Percentiles rank a stretch among this genome's conserved stretches.
Conservation (phyloP, 2,329 filamentous ascomycete genomes). For the Fusarium pseudonygamai region DNA sequence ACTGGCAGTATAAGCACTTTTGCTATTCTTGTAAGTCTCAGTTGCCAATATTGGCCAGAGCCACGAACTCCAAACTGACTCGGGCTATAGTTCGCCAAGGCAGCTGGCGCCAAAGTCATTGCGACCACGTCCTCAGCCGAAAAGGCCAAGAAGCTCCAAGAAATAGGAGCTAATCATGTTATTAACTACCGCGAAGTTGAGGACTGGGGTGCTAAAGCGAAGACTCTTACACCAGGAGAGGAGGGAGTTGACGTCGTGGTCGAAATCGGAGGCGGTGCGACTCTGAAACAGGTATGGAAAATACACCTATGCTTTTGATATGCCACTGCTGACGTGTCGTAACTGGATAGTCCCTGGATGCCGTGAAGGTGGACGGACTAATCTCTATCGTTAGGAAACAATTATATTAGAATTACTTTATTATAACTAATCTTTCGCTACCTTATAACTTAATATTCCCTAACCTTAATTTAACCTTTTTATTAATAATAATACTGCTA, state of each 20-base stretch:
- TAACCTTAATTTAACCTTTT: no score
- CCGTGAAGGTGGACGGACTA: not conserved
- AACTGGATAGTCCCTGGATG: not conserved
- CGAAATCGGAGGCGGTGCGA: not conserved
- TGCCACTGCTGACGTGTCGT: not conserved
- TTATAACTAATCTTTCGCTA: no score
- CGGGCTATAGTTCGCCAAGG: not conserved
- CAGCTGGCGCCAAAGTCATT: not conserved
- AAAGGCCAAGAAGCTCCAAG: not conserved
- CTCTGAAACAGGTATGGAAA: not conserved
- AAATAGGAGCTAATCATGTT: not conserved
- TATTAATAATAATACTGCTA: no score
- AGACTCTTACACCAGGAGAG: not conserved
- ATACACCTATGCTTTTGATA: not conserved
- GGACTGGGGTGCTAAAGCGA: not conserved
- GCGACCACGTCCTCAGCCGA: not conserved
- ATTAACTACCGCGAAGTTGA: not conserved
- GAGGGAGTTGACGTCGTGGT: not conserved
- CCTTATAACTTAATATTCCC: no score
- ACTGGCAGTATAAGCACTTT: not conserved
- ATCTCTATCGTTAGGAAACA: not conserved
- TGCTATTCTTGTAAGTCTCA: not conserved
- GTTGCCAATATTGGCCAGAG: not conserved
- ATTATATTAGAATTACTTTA: no score
- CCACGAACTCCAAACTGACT: not conserved